These are phyloP conservation scores for Pisolithus thermaeus DNA, from an alignment of 1,284 basidiomycete species.

Conservation along the genomic window DNA sequence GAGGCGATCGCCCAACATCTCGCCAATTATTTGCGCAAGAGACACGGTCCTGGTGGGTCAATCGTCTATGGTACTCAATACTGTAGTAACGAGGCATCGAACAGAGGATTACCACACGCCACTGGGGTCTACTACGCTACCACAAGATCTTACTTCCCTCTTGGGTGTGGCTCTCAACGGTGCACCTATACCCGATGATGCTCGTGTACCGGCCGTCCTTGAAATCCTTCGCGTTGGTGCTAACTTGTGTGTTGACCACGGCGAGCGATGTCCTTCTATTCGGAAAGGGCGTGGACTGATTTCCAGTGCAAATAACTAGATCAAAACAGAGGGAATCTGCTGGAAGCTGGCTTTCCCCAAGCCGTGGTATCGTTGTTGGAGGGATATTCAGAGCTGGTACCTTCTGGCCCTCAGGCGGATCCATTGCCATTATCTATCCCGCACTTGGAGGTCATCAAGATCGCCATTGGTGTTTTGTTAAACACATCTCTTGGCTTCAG, in stretches of 20 bases:
- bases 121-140: constrained; percentile 58
- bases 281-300: constrained; percentile 1
- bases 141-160: constrained; percentile 57
- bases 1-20: constrained; percentile 48
- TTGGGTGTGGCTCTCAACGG: constrained; percentile 49
- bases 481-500: constrained; percentile 78
- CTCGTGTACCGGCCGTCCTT: constrained; percentile 44
- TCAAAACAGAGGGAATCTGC: constrained; percentile 61
- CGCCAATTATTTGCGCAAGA: constrained; percentile 56
- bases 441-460: constrained; percentile 71
- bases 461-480: constrained; percentile 73
- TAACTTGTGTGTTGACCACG: constrained; percentile 77
- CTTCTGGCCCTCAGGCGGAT: constrained; percentile 33
- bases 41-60: constrained; percentile 41
- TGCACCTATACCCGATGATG: constrained; percentile 38
- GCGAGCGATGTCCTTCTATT: constrained; percentile 32
- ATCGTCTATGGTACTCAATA: constrained; percentile 1
- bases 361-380: constrained; percentile 60
- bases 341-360: constrained; percentile 66
- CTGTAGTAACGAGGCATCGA: constrained; percentile 13
- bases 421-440: constrained; percentile 49
- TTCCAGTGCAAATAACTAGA: constrained; percentile 27
- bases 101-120: constrained; percentile 66
- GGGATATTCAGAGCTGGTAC: constrained; percentile 56
- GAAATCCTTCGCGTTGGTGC: constrained; percentile 72